Conservation (phyloP, 2,329 filamentous ascomycete species). For the Graphium sp. region DNA sequence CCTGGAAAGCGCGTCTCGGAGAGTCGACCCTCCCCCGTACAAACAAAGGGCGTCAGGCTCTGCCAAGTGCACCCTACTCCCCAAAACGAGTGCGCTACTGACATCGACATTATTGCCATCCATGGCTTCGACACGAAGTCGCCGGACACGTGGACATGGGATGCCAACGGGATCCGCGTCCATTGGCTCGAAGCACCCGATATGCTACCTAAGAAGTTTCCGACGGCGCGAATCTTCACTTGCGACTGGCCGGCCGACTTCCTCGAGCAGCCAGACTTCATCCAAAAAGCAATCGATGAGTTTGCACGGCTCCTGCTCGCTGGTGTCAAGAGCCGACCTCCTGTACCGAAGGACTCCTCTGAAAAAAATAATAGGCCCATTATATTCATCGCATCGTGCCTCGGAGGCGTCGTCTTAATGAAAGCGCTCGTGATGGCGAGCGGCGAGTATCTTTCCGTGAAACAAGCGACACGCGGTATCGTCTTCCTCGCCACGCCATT, state of each 20-base stretch:
- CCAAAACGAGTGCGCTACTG: not conserved
- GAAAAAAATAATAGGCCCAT: slow-evolving; percentile 8
- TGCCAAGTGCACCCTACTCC: too few relatives aligned
- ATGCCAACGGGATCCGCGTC: slow-evolving; percentile 6
- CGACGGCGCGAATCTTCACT: slow-evolving; percentile 10
- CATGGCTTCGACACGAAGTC: slow-evolving; percentile 14
- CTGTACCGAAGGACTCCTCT: too few relatives aligned
- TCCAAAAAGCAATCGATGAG: slow-evolving; percentile 8
- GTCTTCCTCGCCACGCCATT: slow-evolving; percentile 14
- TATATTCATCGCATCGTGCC: slow-evolving; percentile 15
- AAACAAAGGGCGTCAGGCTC: too few relatives aligned
- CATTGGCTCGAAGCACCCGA: slow-evolving; percentile 10
- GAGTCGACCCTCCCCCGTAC: too few relatives aligned
- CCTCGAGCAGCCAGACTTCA: slow-evolving; percentile 6
- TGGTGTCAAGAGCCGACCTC: slow-evolving; percentile 7
- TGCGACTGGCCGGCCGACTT: slow-evolving; percentile 13
- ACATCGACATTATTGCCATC: slow-evolving; percentile 15
- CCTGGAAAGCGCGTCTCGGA: too few relatives aligned
- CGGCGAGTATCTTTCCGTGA: slow-evolving; percentile 7
- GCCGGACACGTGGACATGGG: slow-evolving; percentile 12
- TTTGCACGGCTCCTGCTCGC: slow-evolving; percentile 10
- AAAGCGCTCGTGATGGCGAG: slow-evolving; percentile 10
- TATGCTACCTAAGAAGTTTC: slow-evolving; percentile 10
- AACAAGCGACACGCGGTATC: slow-evolving; percentile 9
- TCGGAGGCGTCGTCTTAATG: slow-evolving; percentile 14